Percentiles rank a stretch among this genome's conserved stretches.
Evolutionary conservation across 2,329 filamentous ascomycete genomes (phyloP).

Genomic region (Fusarium citri): DNA sequence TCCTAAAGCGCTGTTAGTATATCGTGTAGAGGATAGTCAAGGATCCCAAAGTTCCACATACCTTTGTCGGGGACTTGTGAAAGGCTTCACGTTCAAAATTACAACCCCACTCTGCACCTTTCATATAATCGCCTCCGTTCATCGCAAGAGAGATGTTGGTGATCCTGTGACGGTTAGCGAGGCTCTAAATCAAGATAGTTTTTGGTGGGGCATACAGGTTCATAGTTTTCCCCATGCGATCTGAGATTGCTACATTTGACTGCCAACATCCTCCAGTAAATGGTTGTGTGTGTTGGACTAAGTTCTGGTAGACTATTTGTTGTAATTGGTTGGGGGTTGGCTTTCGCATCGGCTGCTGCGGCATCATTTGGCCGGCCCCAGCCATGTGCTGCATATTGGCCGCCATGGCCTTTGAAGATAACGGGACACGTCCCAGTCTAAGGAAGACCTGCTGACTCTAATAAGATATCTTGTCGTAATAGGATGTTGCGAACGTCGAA

Average conservation of each 20-base stretch:
- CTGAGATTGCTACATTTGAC: slow-evolving; percentile 50
- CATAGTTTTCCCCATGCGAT: slow-evolving; percentile 58
- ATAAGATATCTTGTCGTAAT: slow-evolving; percentile 8
- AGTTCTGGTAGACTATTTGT: slow-evolving; percentile 55
- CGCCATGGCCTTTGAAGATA: slow-evolving; percentile 63
- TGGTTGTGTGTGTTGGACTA: slow-evolving; percentile 51
- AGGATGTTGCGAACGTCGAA: slow-evolving; percentile 1
- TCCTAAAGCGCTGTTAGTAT: slow-evolving; percentile 53
- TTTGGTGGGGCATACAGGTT: slow-evolving; percentile 53
- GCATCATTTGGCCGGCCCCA: slow-evolving; percentile 59
- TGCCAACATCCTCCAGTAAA: slow-evolving; percentile 55
- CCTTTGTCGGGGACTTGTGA: slow-evolving; percentile 60
- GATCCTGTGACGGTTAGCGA: slow-evolving; percentile 54
- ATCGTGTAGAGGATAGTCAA: background rate
- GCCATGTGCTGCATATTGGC: slow-evolving; percentile 70
- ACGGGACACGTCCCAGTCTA: slow-evolving; percentile 39
- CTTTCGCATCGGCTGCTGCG: slow-evolving; percentile 56
- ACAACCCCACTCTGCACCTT: slow-evolving; percentile 57
- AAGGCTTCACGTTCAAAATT: slow-evolving; percentile 63
- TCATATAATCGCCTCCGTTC: slow-evolving; percentile 54
- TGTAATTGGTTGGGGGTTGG: slow-evolving; percentile 50
- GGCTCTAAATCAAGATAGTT: slow-evolving; percentile 11
- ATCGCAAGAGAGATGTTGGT: slow-evolving; percentile 63
- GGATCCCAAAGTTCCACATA: slow-evolving; percentile 41
- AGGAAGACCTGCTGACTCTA: slow-evolving; percentile 6